These are phyloP conservation scores for Neckera pumila DNA, from an alignment of 225 moss, liverwort and hornwort species.

Conservation along the genomic window DNA sequence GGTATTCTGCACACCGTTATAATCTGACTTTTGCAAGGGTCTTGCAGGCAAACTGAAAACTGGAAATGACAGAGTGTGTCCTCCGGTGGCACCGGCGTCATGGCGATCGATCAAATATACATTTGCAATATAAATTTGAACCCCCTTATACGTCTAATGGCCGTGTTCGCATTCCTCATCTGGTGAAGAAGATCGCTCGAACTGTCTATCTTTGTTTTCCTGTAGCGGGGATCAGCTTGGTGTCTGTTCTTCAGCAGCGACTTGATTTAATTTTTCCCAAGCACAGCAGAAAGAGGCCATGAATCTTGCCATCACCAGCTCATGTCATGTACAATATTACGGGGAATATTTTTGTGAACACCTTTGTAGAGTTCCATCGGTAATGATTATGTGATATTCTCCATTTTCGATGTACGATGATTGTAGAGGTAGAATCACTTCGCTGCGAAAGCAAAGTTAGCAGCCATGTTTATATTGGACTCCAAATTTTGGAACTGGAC, in stretches of 20 bases:
- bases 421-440: conserved; percentile 9
- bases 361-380: conserved; percentile 1
- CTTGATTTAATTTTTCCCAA: neutral
- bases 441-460: conserved; percentile 14
- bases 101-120: neutral
- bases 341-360: conserved; percentile 5
- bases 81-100: neutral
- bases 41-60: neutral
- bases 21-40: neutral
- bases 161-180: neutral
- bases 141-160: neutral
- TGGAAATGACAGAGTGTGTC: neutral
- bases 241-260: neutral
- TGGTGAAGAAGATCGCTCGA: neutral
- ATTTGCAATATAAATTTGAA: neutral
- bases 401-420: conserved; percentile 11
- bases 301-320: conserved; percentile 3
- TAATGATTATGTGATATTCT: neutral
- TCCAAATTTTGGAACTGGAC: conserved; percentile 1
- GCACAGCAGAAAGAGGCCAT: neutral
- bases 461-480: conserved; percentile 31
- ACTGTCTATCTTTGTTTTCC: neutral
- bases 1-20: neutral
- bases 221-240: neutral
- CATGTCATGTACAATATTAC: conserved; percentile 24